Evolutionary conservation across 768 basidiomycete species (phyloP).

Genomic region (Baorangia bicolor): DNA sequence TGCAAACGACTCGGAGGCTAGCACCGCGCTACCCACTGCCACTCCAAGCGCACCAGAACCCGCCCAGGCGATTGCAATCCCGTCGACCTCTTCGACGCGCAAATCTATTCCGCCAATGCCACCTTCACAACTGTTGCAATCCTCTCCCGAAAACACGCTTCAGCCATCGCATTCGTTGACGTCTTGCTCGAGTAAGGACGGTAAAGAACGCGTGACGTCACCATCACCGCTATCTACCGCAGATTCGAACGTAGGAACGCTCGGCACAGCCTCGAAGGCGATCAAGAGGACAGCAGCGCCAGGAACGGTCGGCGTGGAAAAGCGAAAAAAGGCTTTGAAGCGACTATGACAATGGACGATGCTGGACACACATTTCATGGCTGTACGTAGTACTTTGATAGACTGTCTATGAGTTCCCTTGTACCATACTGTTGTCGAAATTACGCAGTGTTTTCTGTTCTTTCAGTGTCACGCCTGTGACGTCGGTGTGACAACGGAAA

Average conservation of each 20-base stretch:
- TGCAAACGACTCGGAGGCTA: constrained; percentile 21
- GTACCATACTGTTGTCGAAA: constrained; percentile 6
- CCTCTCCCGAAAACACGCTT: constrained; percentile 40
- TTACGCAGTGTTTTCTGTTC: background rate
- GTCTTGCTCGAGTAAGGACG: constrained; percentile 29
- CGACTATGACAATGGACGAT: constrained; percentile 47
- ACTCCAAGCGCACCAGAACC: constrained; percentile 23
- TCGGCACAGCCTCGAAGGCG: constrained; percentile 49
- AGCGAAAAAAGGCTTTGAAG: constrained; percentile 88
- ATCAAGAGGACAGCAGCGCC: constrained; percentile 65
- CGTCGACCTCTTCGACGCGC: constrained; percentile 40
- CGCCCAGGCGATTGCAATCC: constrained; percentile 37
- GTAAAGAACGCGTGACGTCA: constrained; percentile 63
- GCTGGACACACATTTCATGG: constrained; percentile 4
- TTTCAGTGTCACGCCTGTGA: constrained; percentile 17
- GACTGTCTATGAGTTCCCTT: background rate
- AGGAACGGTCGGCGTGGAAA: constrained; percentile 61
- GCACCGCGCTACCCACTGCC: constrained; percentile 14
- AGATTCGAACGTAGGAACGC: constrained; percentile 60
- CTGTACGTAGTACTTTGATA: constrained; percentile 7
- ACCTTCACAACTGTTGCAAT: constrained; percentile 38
- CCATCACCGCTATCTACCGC: constrained; percentile 71
- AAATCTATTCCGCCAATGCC: constrained; percentile 44
- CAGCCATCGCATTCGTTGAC: constrained; percentile 39
- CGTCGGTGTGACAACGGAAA: constrained; percentile 16